Base-by-base conservation (phyloP, 23 red algal genomes). In the Gracilariopsis chorda region DNA sequence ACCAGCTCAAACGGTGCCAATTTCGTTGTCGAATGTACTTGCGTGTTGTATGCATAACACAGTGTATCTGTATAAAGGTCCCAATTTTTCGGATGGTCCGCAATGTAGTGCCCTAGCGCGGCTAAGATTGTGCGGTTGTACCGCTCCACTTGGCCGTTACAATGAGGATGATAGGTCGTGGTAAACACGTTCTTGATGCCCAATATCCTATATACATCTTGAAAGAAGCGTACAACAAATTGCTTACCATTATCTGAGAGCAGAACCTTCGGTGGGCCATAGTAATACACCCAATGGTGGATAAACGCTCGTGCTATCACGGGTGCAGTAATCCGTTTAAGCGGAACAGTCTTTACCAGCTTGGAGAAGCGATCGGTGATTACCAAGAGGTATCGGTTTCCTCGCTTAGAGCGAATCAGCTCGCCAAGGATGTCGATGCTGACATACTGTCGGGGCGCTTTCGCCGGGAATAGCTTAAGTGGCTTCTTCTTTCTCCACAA, bases 111-210 rank as follows among this genome's bases (percentile, higher is more conserved):
- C 49, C n/a, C n/a, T 14, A 16, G 14, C 14, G 49, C 14, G 49
- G 14, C 49, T n/a, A 16, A 16, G 16, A 55, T 16, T n/a, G 49
- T 55, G 12, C 73, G 73, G 73, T 78, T 78, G 32, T 44, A 78
- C 14, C 73, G 32, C 32, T 78, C 73, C 73, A 78, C 73, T 51
- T 78, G 73, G 43, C 73, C 73, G 13, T 78, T 47, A 14, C 29
- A 14, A n/a, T 78, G 36, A 10, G 73, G 73, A 51, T 51, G 43
- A 25, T 78, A 78, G 10, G 12, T 80, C 24, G 75, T 49, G 39
- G 75, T 80, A 44, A 56, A 52, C 20, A 80, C 7, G 20, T 63
- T 45, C 39, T 48, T 63, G 6, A 80, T 13, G 23, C 48, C 48
- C 75, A 80, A 44, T 53, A 80, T 30, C 29, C 19, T 46, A 44